Evolutionary conservation across 176 grass and related monocot species (phyloP), one percentile per base, ranked within the genome.

Genomic region (Zea luxurians): DNA sequence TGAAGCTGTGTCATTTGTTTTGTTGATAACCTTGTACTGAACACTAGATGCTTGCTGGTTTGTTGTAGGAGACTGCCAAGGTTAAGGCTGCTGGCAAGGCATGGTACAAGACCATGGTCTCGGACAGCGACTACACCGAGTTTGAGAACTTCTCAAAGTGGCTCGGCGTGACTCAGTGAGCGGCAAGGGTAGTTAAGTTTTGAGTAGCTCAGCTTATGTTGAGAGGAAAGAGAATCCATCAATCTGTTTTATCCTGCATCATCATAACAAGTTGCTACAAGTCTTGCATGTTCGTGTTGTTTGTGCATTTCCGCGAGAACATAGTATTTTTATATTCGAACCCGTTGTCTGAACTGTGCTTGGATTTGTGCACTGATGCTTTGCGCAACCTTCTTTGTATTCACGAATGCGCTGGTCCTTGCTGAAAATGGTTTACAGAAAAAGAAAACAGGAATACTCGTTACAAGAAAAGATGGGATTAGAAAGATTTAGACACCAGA

Each of bases 51-150:
- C 3, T 43, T 59, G 3, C 3, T 43, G 9, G 11, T 55, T 36
- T 45, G n/a, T 20, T 70, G 57, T 44, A 86, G 84, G 78, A 86
- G 57, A 83, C 83, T 71, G 41, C 77, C 52, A 69, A 80, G 49
- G 67, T 90, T 9, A 85, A 90, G 87, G 82, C 89, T 50, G 84
- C 93, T 7, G 89, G 93, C 17, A 87, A 91, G 82, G 65, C 82
- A 3, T 96, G 93, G 93, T 96, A 92, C 78, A 96, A 90, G 79
- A 92, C 93, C 8, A 96, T 96, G 93, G 73, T 91, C 48, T 96
- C 93, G 2, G 87, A 96, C 61, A 89, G 86, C 5, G 89, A 96
- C 71, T 96, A 96, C n/a, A 73, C 93, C 0, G 89, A 92, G 73
- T 91, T 91, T 35, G 93, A 96, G n/a, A 83, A 71, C 70, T 96